Conservation (phyloP, 345 rosid genomes). For the Salix brachista region DNA sequence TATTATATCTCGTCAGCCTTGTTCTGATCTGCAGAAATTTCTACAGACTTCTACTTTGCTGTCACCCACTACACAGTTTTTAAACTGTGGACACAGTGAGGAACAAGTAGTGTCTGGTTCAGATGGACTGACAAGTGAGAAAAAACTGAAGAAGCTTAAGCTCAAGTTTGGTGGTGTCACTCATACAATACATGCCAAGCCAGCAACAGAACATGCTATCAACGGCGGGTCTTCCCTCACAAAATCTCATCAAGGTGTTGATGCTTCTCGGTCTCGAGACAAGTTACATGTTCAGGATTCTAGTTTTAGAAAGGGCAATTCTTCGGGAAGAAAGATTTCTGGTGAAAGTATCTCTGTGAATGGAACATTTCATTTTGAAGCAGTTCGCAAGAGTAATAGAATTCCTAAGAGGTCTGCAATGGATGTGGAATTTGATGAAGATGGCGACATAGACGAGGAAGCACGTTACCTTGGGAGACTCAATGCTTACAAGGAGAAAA, state of each 20-base stretch:
- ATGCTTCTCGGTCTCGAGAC: conserved; percentile 1
- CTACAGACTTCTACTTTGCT: neutral
- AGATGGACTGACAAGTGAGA: conserved; percentile 16
- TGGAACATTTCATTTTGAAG: conserved; percentile 3
- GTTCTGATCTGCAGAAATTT: conserved; percentile 19
- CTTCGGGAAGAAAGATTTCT: conserved; percentile 11
- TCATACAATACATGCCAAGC: conserved; percentile 22
- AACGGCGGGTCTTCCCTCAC: neutral
- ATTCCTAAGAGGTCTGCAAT: conserved; percentile 24
- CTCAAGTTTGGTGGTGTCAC: conserved; percentile 29
- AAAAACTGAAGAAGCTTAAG: conserved; percentile 22
- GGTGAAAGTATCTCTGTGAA: conserved; percentile 13
- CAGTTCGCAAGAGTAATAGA: conserved; percentile 23
- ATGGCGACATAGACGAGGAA: conserved; percentile 18
- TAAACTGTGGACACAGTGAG: conserved; percentile 2
- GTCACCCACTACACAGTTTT: neutral
- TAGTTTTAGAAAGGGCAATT: conserved; percentile 1
- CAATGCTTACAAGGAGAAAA: neutral
- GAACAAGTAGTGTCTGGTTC: conserved; percentile 5
- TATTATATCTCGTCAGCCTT: conserved; percentile 18
- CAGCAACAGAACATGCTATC: conserved; percentile 8
- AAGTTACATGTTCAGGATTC: conserved; percentile 12
- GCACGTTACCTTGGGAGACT: conserved; percentile 16
- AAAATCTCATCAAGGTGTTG: conserved; percentile 1
- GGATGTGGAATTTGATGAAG: conserved; percentile 19